A percentile compares a stretch with the other conserved stretches of the same genome.
Conservation (phyloP, 1,284 basidiomycete species). For the Moesziomyces sp. region DNA sequence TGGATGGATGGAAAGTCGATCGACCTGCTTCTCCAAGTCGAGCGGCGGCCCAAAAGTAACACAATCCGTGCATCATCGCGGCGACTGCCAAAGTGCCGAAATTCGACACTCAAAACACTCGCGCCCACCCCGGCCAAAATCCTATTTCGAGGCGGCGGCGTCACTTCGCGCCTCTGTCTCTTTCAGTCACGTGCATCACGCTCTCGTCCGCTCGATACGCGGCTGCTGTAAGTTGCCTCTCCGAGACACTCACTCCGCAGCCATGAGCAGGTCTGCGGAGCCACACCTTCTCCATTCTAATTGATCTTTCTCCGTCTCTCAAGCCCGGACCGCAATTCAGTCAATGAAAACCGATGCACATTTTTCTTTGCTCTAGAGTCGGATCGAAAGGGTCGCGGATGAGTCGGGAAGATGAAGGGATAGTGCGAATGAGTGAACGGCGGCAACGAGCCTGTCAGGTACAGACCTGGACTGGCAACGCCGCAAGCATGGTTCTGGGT, state of each 20-base stretch:
- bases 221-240: too few relatives aligned
- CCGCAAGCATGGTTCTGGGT: not conserved
- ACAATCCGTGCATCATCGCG: not conserved
- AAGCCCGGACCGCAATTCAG: not conserved
- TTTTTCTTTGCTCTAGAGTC: conserved; percentile 23
- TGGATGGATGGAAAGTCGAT: not conserved
- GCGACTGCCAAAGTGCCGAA: too few relatives aligned
- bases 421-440: not conserved
- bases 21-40: not conserved
- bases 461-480: not conserved
- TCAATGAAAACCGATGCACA: not conserved
- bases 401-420: conserved; percentile 2
- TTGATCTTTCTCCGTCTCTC: too few relatives aligned
- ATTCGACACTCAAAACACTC: not conserved
- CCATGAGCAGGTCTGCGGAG: too few relatives aligned
- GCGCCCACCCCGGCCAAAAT: not conserved
- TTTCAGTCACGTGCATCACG: not conserved
- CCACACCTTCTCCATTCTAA: too few relatives aligned
- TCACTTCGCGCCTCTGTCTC: not conserved
- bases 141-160: not conserved
- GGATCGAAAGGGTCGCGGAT: conserved; percentile 12
- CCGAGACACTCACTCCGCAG: too few relatives aligned
- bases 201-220: too few relatives aligned
- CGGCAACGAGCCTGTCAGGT: not conserved
- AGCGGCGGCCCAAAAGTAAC: not conserved